These are phyloP conservation scores for Ambrosia hybrid DNA, from an alignment of 140 eudicot species.

Conservation along the genomic window DNA sequence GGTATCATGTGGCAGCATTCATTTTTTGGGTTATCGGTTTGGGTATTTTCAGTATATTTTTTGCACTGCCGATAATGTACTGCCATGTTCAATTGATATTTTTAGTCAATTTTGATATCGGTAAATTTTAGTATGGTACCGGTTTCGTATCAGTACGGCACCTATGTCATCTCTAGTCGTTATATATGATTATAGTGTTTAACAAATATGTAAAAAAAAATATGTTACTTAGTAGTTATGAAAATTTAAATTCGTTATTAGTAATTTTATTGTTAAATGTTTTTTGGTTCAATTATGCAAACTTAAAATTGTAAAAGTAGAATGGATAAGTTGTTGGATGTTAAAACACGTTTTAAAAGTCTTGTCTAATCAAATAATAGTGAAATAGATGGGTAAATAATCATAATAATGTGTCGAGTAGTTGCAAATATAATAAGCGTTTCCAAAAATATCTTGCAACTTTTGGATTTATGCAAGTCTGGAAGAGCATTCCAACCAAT, in stretches of 20 bases:
- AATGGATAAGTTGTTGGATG: not conserved
- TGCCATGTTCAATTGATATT: too few species aligned
- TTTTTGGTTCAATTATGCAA: not conserved
- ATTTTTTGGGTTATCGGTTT: too few species aligned
- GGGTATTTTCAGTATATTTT: too few species aligned
- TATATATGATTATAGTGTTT: too few species aligned
- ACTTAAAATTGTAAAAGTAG: not conserved
- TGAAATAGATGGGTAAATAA: not conserved
- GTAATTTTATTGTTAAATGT: not conserved
- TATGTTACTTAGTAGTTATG: not conserved
- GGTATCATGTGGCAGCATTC: too few species aligned
- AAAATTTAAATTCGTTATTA: not conserved
- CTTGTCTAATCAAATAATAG: not conserved
- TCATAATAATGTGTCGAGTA: not conserved
- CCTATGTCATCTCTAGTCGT: too few species aligned
- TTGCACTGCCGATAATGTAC: too few species aligned
- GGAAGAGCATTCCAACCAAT: slow-evolving; percentile 15
- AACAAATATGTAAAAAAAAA: not conserved
- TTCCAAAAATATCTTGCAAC: slow-evolving; percentile 21
- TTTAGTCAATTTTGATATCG: too few species aligned
- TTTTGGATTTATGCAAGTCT: slow-evolving; percentile 8
- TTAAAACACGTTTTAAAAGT: not conserved
- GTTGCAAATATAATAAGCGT: not conserved
- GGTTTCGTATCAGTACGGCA: too few species aligned
- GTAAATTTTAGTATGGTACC: too few species aligned